These are phyloP conservation scores for Corynespora cassiicola DNA, from an alignment of 2,329 filamentous ascomycete species.

Conservation along the genomic window DNA sequence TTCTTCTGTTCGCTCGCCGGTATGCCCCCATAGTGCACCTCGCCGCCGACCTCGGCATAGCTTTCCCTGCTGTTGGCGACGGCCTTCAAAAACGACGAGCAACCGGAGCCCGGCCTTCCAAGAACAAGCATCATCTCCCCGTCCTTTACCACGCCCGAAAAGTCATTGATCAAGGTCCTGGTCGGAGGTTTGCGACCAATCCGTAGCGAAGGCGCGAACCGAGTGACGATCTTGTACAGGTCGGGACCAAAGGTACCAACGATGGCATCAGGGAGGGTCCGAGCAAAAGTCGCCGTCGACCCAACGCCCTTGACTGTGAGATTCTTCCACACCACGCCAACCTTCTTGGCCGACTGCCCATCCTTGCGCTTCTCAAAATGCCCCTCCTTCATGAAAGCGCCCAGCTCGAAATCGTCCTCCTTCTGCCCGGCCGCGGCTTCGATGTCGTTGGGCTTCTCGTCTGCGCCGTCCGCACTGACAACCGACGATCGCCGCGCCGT, in stretches of 20 bases:
- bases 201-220: constrained; percentile 60
- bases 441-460: constrained; percentile 28
- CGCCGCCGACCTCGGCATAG: constrained; percentile 71
- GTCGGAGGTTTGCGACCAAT: constrained; percentile 57
- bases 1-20: constrained; percentile 71
- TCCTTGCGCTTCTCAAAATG: constrained; percentile 76
- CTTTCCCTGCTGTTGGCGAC: constrained; percentile 73
- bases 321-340: constrained; percentile 79
- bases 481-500: constrained; percentile 11
- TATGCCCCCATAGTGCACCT: constrained; percentile 76
- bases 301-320: constrained; percentile 76
- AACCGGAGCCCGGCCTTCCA: constrained; percentile 76
- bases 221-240: constrained; percentile 68
- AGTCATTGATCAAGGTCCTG: constrained; percentile 68
- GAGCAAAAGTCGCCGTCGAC: constrained; percentile 71
- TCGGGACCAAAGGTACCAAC: constrained; percentile 82
- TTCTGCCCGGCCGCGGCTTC: constrained; percentile 51
- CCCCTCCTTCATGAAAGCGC: constrained; percentile 74
- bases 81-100: constrained; percentile 78
- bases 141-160: constrained; percentile 70
- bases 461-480: constrained; percentile 19
- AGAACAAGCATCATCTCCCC: constrained; percentile 77
- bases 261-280: constrained; percentile 75
- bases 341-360: constrained; percentile 73
- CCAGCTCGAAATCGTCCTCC: constrained; percentile 70